Conservation (phyloP, 345 rosid species). For the Gossypium thurberi region DNA sequence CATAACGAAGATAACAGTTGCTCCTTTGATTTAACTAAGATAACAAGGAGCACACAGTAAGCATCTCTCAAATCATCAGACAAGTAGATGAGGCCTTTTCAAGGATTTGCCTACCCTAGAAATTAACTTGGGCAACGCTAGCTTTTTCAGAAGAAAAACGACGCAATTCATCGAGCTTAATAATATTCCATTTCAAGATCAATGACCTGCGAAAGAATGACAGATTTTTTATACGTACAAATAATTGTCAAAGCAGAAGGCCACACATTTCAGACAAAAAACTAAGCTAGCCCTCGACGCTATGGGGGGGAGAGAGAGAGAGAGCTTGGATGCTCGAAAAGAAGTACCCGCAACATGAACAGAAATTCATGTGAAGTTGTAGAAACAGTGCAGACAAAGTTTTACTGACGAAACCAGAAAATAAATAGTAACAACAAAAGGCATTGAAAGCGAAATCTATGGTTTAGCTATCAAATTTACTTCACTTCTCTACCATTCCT, state of each 20-base stretch:
- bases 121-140: not conserved
- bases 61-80: not conserved
- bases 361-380: constrained; percentile 10
- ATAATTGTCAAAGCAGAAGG: not conserved
- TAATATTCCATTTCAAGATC: not conserved
- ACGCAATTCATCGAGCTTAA: not conserved
- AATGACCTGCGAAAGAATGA: not conserved
- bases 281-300: not conserved
- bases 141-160: not conserved
- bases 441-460: not conserved
- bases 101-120: not conserved
- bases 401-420: not conserved
- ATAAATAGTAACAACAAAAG: not conserved
- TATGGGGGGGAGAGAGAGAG: not conserved
- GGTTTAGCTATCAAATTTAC: not conserved
- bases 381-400: not conserved
- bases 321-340: not conserved
- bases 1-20: constrained; percentile 15
- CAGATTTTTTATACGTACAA: not conserved
- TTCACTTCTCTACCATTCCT: not conserved
- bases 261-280: not conserved
- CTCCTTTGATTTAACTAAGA: not conserved
- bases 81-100: not conserved
- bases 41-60: not conserved
- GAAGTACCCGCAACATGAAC: constrained; percentile 14